Conservation (phyloP, 352 stramenopile genomes). For the Blastocystis sp. region DNA sequence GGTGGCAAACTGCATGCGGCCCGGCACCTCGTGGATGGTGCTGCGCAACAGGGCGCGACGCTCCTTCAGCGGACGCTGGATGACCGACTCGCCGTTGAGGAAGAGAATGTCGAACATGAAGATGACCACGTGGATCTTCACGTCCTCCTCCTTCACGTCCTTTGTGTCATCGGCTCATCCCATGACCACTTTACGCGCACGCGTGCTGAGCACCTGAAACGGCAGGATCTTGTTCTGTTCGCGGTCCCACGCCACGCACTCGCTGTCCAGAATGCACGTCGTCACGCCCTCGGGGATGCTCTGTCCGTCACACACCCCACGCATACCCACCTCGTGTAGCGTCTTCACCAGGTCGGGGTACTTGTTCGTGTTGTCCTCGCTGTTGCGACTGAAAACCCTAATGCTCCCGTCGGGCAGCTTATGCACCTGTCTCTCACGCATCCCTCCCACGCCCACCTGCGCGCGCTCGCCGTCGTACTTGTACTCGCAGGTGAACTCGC, state of each 20-base stretch:
- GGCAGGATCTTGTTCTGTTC: slow-evolving; percentile 91
- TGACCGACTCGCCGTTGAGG: slow-evolving; percentile 90
- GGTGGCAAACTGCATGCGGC: slow-evolving; percentile 89
- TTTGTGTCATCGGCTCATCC: background rate
- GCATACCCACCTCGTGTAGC: slow-evolving; percentile 75
- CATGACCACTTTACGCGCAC: slow-evolving; percentile 83
- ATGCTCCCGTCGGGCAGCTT: slow-evolving; percentile 83
- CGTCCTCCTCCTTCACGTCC: slow-evolving; percentile 72
- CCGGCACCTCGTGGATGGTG: slow-evolving; percentile 86
- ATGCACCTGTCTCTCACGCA: slow-evolving; percentile 76
- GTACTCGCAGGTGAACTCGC: slow-evolving; percentile 96
- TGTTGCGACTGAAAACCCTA: slow-evolving; percentile 95
- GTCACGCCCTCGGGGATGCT: background rate
- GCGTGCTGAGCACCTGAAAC: slow-evolving; percentile 96
- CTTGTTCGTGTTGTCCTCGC: slow-evolving; percentile 93
- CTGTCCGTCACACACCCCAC: slow-evolving; percentile 60
- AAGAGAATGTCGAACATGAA: slow-evolving; percentile 98
- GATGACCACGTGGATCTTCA: slow-evolving; percentile 81
- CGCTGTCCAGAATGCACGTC: slow-evolving; percentile 92
- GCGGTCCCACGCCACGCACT: slow-evolving; percentile 95
- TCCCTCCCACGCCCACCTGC: slow-evolving; percentile 76
- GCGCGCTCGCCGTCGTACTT: slow-evolving; percentile 99
- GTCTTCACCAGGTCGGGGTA: slow-evolving; percentile 87
- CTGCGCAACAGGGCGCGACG: slow-evolving; percentile 85
- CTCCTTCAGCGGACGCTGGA: slow-evolving; percentile 83